These are phyloP conservation scores for Debaryomyces robertsiae DNA, from an alignment of 1,139 yeast genomes.

Conservation along the genomic window DNA sequence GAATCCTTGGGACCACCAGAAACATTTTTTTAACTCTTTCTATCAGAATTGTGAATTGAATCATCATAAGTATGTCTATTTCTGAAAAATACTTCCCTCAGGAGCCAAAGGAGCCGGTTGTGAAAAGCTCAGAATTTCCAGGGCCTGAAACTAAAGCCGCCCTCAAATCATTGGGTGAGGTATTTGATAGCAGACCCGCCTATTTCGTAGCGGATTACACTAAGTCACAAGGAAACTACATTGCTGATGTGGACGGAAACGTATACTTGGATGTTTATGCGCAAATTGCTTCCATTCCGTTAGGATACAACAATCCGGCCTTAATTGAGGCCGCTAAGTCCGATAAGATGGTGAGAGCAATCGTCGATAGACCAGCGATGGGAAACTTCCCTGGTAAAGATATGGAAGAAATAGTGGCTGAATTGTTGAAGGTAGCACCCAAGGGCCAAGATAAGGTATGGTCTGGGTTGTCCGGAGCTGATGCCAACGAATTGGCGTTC, in stretches of 20 bases:
- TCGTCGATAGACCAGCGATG: conserved; percentile 76
- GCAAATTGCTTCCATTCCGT: conserved; percentile 76
- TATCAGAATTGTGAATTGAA: conserved; percentile 1
- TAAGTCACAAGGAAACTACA: conserved; percentile 70
- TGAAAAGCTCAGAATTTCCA: conserved; percentile 55
- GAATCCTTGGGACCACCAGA: too few species aligned
- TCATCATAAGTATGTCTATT: conserved; percentile 34
- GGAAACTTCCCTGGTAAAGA: conserved; percentile 76
- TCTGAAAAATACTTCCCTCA: conserved; percentile 60
- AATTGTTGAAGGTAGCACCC: conserved; percentile 66
- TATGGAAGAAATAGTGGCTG: conserved; percentile 56
- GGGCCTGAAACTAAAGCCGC: conserved; percentile 60
- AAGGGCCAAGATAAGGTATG: conserved; percentile 68
- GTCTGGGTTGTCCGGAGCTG: conserved; percentile 82
- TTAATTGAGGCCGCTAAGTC: conserved; percentile 62
- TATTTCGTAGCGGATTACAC: conserved; percentile 71
- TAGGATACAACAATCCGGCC: conserved; percentile 79
- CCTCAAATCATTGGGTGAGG: conserved; percentile 50
- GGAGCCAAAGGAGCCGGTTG: conserved; percentile 64
- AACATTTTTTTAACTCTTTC: background rate
- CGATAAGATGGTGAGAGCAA: conserved; percentile 64
- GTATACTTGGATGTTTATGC: conserved; percentile 68
- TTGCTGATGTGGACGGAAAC: conserved; percentile 74
- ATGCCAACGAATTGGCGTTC: conserved; percentile 82
- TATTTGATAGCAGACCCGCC: conserved; percentile 66